Evolutionary conservation across 1,139 yeast genomes (phyloP).

Genomic region (Yamadazyma taylorii): DNA sequence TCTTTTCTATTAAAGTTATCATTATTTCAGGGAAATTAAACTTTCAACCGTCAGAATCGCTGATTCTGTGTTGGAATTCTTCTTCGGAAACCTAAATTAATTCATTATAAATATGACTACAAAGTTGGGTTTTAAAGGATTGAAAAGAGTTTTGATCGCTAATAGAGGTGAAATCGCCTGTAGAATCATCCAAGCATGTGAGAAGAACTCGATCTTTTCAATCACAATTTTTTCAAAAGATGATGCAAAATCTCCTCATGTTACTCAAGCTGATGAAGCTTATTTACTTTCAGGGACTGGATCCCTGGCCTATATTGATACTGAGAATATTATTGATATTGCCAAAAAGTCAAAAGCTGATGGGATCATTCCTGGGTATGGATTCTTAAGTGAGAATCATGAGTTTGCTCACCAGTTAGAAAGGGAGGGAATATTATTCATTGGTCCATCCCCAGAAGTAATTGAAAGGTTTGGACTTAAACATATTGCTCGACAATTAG

Average conservation of each 20-base stretch:
- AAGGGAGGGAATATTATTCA: constrained; percentile 3
- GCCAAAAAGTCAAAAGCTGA: constrained; percentile 27
- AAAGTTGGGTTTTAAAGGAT: not conserved
- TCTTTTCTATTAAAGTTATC: no score
- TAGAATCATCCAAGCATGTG: constrained; percentile 7
- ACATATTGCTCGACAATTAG: constrained; percentile 8
- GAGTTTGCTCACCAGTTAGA: constrained; percentile 4
- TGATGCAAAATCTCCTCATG: constrained; percentile 6
- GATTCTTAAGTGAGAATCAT: constrained; percentile 17
- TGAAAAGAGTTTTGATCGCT: constrained; percentile 6
- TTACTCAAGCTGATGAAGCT: constrained; percentile 7
- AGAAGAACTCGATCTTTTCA: constrained; percentile 3
- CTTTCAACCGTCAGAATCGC: no score
- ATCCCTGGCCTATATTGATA: constrained; percentile 5
- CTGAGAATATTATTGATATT: constrained; percentile 4
- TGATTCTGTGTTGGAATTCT: no score
- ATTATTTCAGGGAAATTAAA: no score
- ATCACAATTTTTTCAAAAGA: constrained; percentile 6
- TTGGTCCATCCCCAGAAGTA: constrained; percentile 7
- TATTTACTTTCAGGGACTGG: constrained; percentile 5
- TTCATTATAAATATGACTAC: not conserved
- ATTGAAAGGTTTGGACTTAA: constrained; percentile 8
- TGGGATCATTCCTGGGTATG: constrained; percentile 48
- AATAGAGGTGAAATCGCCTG: constrained; percentile 11
- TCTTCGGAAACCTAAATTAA: no score